A percentile compares a stretch with the other conserved stretches of the same genome.
phyloP scores from a whole-genome alignment of 2,329 filamentous ascomycete genomes.

The Pseudophaeomoniella oleicola region DNA sequence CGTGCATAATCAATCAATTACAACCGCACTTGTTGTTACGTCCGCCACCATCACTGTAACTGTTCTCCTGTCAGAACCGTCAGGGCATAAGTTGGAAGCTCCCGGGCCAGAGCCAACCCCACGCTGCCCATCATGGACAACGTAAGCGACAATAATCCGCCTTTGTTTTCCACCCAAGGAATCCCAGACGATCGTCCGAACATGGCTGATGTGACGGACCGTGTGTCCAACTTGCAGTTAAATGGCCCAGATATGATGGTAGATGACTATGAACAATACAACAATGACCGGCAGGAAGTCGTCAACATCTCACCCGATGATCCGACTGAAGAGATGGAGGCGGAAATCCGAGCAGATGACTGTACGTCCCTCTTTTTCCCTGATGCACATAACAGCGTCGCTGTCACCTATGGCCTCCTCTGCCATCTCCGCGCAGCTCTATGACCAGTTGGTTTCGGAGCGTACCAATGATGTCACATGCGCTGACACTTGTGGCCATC shows the following conservation, averaged over 20 bases:
- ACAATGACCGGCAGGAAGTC: conserved; percentile 47
- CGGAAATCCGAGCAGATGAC: conserved; percentile 43
- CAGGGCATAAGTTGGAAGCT: background rate
- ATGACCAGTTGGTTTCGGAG: too few relatives aligned
- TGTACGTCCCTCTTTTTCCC: too few relatives aligned
- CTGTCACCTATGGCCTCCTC: conserved; percentile 1
- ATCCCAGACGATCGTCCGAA: conserved; percentile 1
- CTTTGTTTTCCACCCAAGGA: conserved; percentile 4
- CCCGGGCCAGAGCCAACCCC: background rate
- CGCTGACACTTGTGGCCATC: conserved; percentile 2
- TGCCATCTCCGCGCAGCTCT: background rate
- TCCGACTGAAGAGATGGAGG: conserved; percentile 39
- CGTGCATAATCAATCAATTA: too few relatives aligned
- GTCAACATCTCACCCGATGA: conserved; percentile 48
- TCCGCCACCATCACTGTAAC: too few relatives aligned
- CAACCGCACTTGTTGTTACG: too few relatives aligned
- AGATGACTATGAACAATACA: conserved; percentile 41
- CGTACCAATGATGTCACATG: too few relatives aligned
- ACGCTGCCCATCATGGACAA: conserved; percentile 27
- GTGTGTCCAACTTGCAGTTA: conserved; percentile 26
- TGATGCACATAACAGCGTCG: conserved; percentile 6
- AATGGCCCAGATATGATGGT: conserved; percentile 47
- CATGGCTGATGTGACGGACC: conserved; percentile 16
- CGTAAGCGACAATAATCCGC: conserved; percentile 16
- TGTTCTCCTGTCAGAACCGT: too few relatives aligned